phyloP scores from a whole-genome alignment of 805 yeast genomes.

The Cyberlindnera xylosilytica region DNA sequence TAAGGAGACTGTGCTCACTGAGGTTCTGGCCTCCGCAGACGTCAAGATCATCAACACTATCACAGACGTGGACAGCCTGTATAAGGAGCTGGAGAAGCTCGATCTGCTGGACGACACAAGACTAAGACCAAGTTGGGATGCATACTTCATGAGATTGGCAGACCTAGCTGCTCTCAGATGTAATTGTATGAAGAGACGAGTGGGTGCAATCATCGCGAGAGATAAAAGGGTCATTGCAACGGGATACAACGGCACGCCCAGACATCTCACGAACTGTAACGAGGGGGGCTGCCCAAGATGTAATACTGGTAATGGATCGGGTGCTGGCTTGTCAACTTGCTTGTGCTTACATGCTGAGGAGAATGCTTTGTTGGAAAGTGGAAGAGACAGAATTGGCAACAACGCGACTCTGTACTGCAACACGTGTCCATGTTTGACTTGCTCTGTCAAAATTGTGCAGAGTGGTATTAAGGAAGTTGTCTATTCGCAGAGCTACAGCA shows the following conservation, averaged over 20 bases:
- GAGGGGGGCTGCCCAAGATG: slow-evolving; percentile 96
- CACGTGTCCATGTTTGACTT: slow-evolving; percentile 96
- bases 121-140: slow-evolving; percentile 92
- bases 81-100: slow-evolving; percentile 36
- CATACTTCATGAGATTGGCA: slow-evolving; percentile 91
- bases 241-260: slow-evolving; percentile 97
- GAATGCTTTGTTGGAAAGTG: slow-evolving; percentile 91
- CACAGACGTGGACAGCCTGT: slow-evolving; percentile 34
- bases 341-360: slow-evolving; percentile 96
- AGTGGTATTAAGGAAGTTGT: slow-evolving; percentile 89
- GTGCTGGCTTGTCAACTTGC: slow-evolving; percentile 75
- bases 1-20: slow-evolving; percentile 32
- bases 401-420: slow-evolving; percentile 80
- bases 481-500: slow-evolving; percentile 85
- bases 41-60: slow-evolving; percentile 56
- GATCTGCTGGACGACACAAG: slow-evolving; percentile 51
- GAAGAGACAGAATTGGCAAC: slow-evolving; percentile 75
- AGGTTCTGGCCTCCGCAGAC: slow-evolving; percentile 46
- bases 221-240: slow-evolving; percentile 88
- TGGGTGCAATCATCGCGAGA: slow-evolving; percentile 91
- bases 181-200: slow-evolving; percentile 96
- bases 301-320: slow-evolving; percentile 61
- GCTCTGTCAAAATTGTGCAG: slow-evolving; percentile 93
- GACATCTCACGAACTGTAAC: slow-evolving; percentile 82
- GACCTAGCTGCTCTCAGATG: slow-evolving; percentile 89